phyloP scores from a whole-genome alignment of 306 rosid species.

The Glycine soja region DNA sequence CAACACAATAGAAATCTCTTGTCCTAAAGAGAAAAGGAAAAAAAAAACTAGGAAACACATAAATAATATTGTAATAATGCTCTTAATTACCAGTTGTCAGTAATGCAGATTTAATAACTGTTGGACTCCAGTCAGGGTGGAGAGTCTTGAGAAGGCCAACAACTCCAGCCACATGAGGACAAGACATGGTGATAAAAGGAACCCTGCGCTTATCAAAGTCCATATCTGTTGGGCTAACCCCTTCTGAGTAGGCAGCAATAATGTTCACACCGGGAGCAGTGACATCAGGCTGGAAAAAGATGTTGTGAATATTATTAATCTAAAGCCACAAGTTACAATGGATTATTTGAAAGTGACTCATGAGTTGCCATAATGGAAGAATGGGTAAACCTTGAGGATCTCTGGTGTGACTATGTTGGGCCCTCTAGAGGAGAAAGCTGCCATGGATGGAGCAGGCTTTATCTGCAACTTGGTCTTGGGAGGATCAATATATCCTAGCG shows the following conservation, averaged over 20 bases:
- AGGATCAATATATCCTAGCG: constrained; percentile 62
- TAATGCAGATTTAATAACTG: constrained; percentile 73
- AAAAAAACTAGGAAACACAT: too few species aligned
- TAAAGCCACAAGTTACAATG: too few species aligned
- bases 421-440: constrained; percentile 76
- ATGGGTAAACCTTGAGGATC: constrained; percentile 45
- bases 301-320: too few species aligned
- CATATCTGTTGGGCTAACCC: constrained; percentile 54
- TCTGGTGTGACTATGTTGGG: constrained; percentile 66
- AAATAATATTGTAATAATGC: too few species aligned
- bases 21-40: too few species aligned
- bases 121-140: constrained; percentile 71
- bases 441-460: constrained; percentile 77
- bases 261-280: constrained; percentile 81
- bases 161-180: constrained; percentile 81
- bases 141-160: constrained; percentile 73
- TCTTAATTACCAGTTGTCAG: constrained; percentile 52
- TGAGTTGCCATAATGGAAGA: too few species aligned
- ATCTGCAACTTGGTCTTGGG: constrained; percentile 45
- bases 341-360: too few species aligned
- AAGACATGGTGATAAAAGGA: constrained; percentile 64
- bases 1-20: too few species aligned
- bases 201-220: constrained; percentile 54
- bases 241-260: constrained; percentile 66
- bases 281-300: constrained; percentile 61